Evolutionary conservation across 2,329 filamentous ascomycete species (phyloP).

Genomic region (Sphaerulina vaccinii): DNA sequence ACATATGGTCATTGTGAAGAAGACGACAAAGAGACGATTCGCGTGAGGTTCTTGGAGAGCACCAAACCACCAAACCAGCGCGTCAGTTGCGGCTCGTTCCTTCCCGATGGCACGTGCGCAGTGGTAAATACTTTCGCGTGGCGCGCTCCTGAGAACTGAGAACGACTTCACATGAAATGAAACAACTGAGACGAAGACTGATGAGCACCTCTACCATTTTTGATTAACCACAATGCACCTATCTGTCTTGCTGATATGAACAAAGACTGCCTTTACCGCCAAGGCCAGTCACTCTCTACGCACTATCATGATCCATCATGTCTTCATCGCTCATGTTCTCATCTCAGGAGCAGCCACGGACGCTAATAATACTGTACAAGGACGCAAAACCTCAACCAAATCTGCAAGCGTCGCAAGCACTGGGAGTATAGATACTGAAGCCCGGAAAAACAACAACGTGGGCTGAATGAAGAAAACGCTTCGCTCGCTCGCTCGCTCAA

Average conservation of each 20-base stretch:
- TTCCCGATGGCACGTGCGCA: not conserved
- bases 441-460: not conserved
- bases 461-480: not conserved
- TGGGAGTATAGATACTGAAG: not conserved
- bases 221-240: not conserved
- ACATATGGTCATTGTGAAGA: constrained; percentile 5
- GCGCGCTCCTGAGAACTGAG: too few relatives aligned
- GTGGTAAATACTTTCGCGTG: too few relatives aligned
- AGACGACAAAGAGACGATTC: constrained; percentile 3
- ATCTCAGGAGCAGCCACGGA: constrained; percentile 6
- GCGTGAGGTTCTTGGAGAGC: constrained; percentile 1
- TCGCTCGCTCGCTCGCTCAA: constrained; percentile 20
- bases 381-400: not conserved
- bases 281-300: not conserved
- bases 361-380: constrained; percentile 17
- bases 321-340: constrained; percentile 23
- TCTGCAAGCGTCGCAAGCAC: not conserved
- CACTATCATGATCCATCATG: constrained; percentile 15
- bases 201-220: not conserved
- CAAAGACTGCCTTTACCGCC: not conserved
- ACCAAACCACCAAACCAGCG: not conserved
- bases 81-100: too few relatives aligned
- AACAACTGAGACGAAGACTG: not conserved
- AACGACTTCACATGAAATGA: not conserved
- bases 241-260: not conserved